These are phyloP conservation scores for Hanseniaspora gamundiae DNA, from an alignment of 1,139 yeast genomes.

Conservation along the genomic window DNA sequence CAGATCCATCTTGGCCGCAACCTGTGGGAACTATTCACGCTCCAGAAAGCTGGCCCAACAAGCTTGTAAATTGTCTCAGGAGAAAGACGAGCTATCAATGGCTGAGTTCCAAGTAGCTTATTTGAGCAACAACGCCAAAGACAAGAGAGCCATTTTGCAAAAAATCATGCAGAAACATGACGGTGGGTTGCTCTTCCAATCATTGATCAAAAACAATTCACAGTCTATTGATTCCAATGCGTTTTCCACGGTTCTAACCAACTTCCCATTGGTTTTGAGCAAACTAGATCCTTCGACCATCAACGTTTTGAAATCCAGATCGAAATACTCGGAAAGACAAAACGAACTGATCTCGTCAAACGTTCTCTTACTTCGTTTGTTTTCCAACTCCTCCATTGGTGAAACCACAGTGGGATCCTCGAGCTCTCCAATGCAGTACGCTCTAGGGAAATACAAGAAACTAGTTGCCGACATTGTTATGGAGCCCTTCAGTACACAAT, in stretches of 20 bases:
- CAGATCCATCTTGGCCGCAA: conserved; percentile 39
- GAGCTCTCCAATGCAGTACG: background rate
- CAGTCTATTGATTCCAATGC: conserved; percentile 15
- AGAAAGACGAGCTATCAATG: conserved; percentile 21
- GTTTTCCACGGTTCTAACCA: conserved; percentile 16
- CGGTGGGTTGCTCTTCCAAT: conserved; percentile 18
- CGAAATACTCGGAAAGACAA: conserved; percentile 12
- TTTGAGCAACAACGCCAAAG: conserved; percentile 36
- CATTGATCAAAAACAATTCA: conserved; percentile 25
- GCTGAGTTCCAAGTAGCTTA: conserved; percentile 57
- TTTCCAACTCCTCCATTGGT: background rate
- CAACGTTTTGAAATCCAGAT: conserved; percentile 12
- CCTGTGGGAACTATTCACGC: conserved; percentile 27
- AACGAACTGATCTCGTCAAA: background rate
- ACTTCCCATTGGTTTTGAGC: conserved; percentile 22
- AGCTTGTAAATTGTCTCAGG: conserved; percentile 32
- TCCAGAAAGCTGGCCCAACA: conserved; percentile 39
- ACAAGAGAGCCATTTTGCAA: conserved; percentile 33
- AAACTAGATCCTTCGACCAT: conserved; percentile 21
- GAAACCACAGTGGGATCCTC: too few relatives aligned
- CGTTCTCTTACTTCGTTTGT: conserved; percentile 1
- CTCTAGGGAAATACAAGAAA: background rate
- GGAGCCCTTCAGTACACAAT: conserved; percentile 22
- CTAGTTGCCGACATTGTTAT: conserved; percentile 17
- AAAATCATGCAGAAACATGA: conserved; percentile 18